phyloP scores from a whole-genome alignment of 2,329 filamentous ascomycete genomes.

The Trichoderma guizhouense region DNA sequence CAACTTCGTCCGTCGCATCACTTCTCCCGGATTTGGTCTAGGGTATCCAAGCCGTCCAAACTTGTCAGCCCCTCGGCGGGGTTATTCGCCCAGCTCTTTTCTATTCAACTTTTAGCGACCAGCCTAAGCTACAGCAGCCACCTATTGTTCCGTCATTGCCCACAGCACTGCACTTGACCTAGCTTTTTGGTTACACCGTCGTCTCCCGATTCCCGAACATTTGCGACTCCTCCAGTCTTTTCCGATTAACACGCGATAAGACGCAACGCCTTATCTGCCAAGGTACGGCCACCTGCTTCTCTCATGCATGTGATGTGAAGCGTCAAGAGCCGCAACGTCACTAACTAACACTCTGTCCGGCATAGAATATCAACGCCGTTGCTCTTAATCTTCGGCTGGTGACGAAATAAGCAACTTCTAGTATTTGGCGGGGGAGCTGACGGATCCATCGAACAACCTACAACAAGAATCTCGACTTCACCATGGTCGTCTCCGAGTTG shows the following conservation, averaged over 20 bases:
- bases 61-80: slow-evolving; percentile 16
- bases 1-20: background rate
- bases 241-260: background rate
- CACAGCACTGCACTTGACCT: background rate
- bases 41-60: slow-evolving; percentile 5
- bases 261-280: background rate
- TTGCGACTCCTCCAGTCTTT: background rate
- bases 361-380: background rate
- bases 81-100: background rate
- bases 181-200: background rate
- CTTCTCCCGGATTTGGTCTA: slow-evolving; percentile 9
- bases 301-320: background rate
- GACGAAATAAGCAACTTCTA: background rate
- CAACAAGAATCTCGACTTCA: background rate
- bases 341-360: background rate
- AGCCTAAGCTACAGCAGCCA: background rate
- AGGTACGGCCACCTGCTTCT: background rate
- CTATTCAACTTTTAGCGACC: background rate
- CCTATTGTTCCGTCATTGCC: background rate
- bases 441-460: background rate
- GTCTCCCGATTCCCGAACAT: background rate
- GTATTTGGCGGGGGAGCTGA: slow-evolving; percentile 2
- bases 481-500: slow-evolving; percentile 39
- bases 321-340: background rate
- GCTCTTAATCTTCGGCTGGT: background rate